phyloP scores from a whole-genome alignment of 805 yeast genomes.

The Yarrowia yakushimensis region DNA sequence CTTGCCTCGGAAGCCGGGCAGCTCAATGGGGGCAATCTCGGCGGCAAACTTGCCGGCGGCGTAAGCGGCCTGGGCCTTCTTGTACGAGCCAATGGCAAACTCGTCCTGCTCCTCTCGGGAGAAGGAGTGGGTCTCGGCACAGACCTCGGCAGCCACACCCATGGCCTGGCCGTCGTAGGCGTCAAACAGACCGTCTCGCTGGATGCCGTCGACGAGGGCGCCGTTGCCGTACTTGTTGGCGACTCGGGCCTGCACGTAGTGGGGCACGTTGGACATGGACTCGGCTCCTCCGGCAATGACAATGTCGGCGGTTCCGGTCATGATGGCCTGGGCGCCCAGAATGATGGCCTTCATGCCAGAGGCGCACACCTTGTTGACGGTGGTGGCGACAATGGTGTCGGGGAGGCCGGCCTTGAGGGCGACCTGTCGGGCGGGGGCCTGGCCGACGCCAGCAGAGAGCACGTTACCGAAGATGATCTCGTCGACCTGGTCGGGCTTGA shows the following conservation, averaged over 20 bases:
- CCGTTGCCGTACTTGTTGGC: slow-evolving; percentile 91
- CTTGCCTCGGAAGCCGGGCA: slow-evolving; percentile 85
- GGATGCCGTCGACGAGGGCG: slow-evolving; percentile 77
- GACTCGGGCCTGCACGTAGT: slow-evolving; percentile 76
- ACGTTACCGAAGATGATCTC: slow-evolving; percentile 94
- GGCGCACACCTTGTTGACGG: slow-evolving; percentile 96
- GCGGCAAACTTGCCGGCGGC: slow-evolving; percentile 71
- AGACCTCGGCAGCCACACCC: slow-evolving; percentile 98
- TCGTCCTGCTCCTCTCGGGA: slow-evolving; percentile 87
- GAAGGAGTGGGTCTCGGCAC: slow-evolving; percentile 76
- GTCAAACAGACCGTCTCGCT: slow-evolving; percentile 89
- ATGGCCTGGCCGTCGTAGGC: slow-evolving; percentile 84
- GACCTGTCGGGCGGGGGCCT: slow-evolving; percentile 97
- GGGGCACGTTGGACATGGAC: slow-evolving; percentile 94
- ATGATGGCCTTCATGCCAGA: slow-evolving; percentile 92
- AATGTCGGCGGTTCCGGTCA: slow-evolving; percentile 85
- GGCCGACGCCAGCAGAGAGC: slow-evolving; percentile 89
- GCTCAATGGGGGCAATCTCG: slow-evolving; percentile 84
- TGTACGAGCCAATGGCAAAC: slow-evolving; percentile 79
- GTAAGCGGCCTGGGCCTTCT: slow-evolving; percentile 79
- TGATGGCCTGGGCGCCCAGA: slow-evolving; percentile 83
- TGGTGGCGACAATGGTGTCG: slow-evolving; percentile 75
- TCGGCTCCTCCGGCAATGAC: slow-evolving; percentile 98
- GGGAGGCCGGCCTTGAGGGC: slow-evolving; percentile 87
- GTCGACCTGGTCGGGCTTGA: slow-evolving; percentile 73